These are phyloP conservation scores for Rhodotorula mucilaginosa DNA, from an alignment of 1,284 basidiomycete species.

Conservation along the genomic window DNA sequence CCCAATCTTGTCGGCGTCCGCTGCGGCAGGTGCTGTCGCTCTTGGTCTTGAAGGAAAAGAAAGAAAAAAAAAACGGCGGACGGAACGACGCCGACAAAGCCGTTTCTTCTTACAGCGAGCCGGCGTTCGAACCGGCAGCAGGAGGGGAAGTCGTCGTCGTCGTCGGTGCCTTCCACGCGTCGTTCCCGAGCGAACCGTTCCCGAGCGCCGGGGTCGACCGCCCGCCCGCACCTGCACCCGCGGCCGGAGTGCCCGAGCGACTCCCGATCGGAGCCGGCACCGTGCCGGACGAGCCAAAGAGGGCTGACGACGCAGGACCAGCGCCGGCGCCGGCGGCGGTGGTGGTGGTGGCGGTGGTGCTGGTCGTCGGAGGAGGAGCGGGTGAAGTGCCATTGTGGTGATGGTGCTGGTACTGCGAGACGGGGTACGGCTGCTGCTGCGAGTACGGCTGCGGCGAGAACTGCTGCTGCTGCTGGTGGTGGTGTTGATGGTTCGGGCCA, in stretches of 20 bases:
- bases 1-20: too few relatives aligned
- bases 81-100: too few relatives aligned
- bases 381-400: background rate
- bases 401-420: background rate
- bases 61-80: too few relatives aligned
- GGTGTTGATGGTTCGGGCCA: background rate
- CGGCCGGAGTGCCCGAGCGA: slow-evolving; percentile 21
- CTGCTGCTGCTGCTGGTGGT: background rate
- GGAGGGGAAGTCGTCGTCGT: background rate
- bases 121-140: slow-evolving; percentile 3
- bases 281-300: slow-evolving; percentile 12
- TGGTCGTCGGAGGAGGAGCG: slow-evolving; percentile 2
- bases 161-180: slow-evolving; percentile 21
- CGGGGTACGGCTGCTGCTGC: background rate
- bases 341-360: slow-evolving; percentile 4
- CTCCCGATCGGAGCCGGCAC: slow-evolving; percentile 28
- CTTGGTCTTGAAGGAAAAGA: too few relatives aligned
- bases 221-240: background rate
- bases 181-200: slow-evolving; percentile 26
- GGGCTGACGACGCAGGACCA: slow-evolving; percentile 3
- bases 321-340: background rate
- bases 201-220: slow-evolving; percentile 21
- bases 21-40: too few relatives aligned
- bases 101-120: background rate
- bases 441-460: background rate